A percentile compares a stretch with the other conserved stretches of the same genome.
These are phyloP conservation scores for Boletus bicolor DNA, from an alignment of 768 basidiomycete genomes.

Conservation along the genomic window DNA sequence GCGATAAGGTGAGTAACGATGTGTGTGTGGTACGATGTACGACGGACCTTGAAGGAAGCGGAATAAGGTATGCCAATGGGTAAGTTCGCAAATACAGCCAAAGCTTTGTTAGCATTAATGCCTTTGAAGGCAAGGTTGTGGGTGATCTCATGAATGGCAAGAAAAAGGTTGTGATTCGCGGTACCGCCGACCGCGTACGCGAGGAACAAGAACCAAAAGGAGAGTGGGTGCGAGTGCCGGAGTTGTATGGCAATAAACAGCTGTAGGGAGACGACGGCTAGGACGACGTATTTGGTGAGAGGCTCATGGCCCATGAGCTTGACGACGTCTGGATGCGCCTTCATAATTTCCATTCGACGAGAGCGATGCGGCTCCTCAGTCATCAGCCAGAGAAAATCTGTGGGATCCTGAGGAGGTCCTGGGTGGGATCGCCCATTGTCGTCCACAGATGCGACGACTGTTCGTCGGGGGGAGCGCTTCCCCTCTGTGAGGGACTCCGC, in stretches of 20 bases:
- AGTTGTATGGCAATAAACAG: slow-evolving; percentile 60
- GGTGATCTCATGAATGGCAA: slow-evolving; percentile 98
- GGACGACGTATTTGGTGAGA: slow-evolving; percentile 86
- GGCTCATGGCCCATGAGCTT: slow-evolving; percentile 97
- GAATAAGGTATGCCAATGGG: slow-evolving; percentile 95
- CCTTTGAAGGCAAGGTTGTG: slow-evolving; percentile 93
- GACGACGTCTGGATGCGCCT: slow-evolving; percentile 92
- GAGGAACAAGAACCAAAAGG: slow-evolving; percentile 64
- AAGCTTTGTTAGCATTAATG: slow-evolving; percentile 75
- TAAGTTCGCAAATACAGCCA: slow-evolving; percentile 89
- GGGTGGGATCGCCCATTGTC: slow-evolving; percentile 42
- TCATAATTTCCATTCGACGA: slow-evolving; percentile 84
- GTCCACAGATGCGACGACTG: slow-evolving; percentile 39
- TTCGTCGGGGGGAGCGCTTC: slow-evolving; percentile 50
- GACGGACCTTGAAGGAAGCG: slow-evolving; percentile 84
- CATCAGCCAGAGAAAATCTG: slow-evolving; percentile 95
- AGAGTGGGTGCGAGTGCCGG: slow-evolving; percentile 65
- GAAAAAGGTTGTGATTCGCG: slow-evolving; percentile 95
- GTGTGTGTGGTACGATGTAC: neutral
- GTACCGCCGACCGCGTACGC: slow-evolving; percentile 92
- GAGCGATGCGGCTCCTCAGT: slow-evolving; percentile 97
- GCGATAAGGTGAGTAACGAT: slow-evolving; percentile 3
- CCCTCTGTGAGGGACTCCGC: slow-evolving; percentile 70
- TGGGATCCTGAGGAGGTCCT: slow-evolving; percentile 66
- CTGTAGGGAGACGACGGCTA: slow-evolving; percentile 78